These are phyloP conservation scores for Dictyostelium discoideum DNA, from an alignment of 78 protist species.

Conservation along the genomic window DNA sequence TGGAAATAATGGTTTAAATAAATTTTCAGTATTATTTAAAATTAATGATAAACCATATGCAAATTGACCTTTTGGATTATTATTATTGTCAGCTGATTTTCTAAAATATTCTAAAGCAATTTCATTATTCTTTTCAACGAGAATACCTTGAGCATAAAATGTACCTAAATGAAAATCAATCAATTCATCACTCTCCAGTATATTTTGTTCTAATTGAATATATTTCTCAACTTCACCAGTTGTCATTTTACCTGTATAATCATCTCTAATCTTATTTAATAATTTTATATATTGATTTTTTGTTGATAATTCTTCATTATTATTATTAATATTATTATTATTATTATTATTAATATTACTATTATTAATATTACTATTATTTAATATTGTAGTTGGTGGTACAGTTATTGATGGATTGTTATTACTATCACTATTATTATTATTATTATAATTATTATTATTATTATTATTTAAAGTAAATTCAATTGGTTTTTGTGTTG, in stretches of 20 bases:
- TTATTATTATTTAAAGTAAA: no score
- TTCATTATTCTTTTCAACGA: not conserved
- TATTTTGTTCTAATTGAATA: constrained; percentile 7
- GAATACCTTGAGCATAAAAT: constrained; percentile 54
- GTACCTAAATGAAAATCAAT: constrained; percentile 51
- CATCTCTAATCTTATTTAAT: not conserved
- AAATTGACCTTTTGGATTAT: constrained; percentile 62
- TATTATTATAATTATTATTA: no score
- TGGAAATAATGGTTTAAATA: constrained; percentile 49
- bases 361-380: no score
- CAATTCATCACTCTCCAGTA: constrained; percentile 25
- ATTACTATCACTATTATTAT: no score
- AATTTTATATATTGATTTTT: not conserved
- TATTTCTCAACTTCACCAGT: constrained; percentile 1
- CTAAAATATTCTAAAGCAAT: constrained; percentile 24
- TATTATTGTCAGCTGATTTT: constrained; percentile 34
- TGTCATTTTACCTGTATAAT: not conserved
- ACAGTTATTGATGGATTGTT: no score
- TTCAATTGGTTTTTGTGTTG: not conserved
- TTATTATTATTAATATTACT: no score
- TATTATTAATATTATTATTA: not conserved
- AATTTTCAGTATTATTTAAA: not conserved
- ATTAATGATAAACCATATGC: constrained; percentile 45
- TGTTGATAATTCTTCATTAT: not conserved
- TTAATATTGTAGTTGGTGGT: no score